Base-by-base conservation (phyloP, 2,329 filamentous ascomycete genomes). In the Cytospora piceicola region DNA sequence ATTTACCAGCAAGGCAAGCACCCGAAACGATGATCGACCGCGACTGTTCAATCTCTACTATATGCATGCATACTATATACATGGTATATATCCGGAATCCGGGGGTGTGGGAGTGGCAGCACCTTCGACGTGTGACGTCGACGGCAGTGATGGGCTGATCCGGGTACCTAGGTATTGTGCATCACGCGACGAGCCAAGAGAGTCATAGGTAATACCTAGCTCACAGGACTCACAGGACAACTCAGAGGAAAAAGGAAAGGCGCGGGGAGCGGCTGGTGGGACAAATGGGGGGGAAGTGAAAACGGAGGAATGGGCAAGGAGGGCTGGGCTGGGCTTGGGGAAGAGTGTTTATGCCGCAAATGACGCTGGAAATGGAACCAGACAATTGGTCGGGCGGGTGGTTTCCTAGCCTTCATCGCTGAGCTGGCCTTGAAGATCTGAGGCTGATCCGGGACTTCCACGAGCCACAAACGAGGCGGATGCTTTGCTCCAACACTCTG, bases 341-440 rank as follows among this genome's bases (percentile, higher is more conserved):
- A 8, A 12, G 32, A 34, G 32, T 8, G 32, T 49, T 49, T 49
- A 49, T 49, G 22, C 46, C 46, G 46, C 46, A 49, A 49, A 49
- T 49, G 46, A n/a, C 46, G 46, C 46, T 11, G 20, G 5, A 12
- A 15, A 12, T 49, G 46, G 46, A 14, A 49, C 3, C n/a, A 20
- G n/a, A n/a, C n/a, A 49, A 24, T 24, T 49, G 46, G 46, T 20
- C 46, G n/a, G 42, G 46, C 46, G 46, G 46, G 14, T 24, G 12
- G 14, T 24, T 49, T 24, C n/a, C 46, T 49, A 49, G 61, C 51
- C 54, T 36, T 63, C n/a, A 29, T 14, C n/a, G 53, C 61, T 63
- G 53, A 63, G 61, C 34, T 63, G 61, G 53, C 53, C 61, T 30
- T 42, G 61, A 57, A 36, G 61, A 63, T 57, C 61, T 51, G 53